Conservation (phyloP, 75 land plant species). For the Pinus tabuliformis region DNA sequence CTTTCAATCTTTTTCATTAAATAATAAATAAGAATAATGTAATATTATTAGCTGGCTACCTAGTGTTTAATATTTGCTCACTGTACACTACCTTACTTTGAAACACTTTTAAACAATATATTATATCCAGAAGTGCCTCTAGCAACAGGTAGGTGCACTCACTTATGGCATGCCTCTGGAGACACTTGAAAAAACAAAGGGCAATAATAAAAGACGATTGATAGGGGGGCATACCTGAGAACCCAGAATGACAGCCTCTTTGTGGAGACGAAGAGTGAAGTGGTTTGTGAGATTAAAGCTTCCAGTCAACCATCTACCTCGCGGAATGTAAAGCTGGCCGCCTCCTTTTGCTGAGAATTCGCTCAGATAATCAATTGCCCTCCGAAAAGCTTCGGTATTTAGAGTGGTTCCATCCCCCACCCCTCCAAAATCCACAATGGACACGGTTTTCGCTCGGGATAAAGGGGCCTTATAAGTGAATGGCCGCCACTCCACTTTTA, state of each 20-base stretch:
- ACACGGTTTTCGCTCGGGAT: conserved; percentile 28
- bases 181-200: no score
- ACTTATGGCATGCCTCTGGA: no score
- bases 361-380: conserved; percentile 22
- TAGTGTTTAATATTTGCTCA: no score
- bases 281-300: conserved; percentile 56
- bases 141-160: no score
- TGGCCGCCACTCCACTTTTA: neutral
- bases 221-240: conserved; percentile 34
- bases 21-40: no score
- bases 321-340: conserved; percentile 42
- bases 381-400: conserved; percentile 49
- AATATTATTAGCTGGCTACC: no score
- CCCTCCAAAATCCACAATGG: conserved; percentile 47
- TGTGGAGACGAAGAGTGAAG: conserved; percentile 55
- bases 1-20: no score
- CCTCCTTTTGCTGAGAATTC: conserved; percentile 29
- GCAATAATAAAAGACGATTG: no score
- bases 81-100: no score
- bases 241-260: conserved; percentile 50
- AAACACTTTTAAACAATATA: no score
- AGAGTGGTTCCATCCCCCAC: conserved; percentile 36
- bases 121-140: no score
- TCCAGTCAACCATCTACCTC: conserved; percentile 59
- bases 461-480: neutral